phyloP scores from a whole-genome alignment of 139 green algal genomes.

The Tetraselmis striata region DNA sequence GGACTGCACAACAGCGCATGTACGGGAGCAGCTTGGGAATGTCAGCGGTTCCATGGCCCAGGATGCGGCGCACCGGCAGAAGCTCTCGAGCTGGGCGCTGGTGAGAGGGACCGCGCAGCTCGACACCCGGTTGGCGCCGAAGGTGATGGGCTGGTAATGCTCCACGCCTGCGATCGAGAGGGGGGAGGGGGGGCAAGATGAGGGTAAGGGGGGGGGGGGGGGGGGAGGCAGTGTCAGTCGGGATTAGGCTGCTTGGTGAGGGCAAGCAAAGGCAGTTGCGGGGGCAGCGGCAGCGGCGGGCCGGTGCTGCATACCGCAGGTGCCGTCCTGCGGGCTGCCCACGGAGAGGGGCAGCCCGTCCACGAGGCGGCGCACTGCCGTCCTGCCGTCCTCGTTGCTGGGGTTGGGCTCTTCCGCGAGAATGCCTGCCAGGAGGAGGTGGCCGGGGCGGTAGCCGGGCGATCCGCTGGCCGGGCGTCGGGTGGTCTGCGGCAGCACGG shows the following conservation, averaged over 20 bases:
- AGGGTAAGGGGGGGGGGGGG: too few species aligned
- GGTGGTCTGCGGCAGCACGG: background rate
- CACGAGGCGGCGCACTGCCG: background rate
- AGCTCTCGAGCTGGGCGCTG: background rate
- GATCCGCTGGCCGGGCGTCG: background rate
- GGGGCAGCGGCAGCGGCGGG: too few species aligned
- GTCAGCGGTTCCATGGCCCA: too few species aligned
- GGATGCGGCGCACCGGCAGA: too few species aligned
- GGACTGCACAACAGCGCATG: too few species aligned
- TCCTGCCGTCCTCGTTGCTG: background rate
- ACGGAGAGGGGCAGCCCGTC: background rate
- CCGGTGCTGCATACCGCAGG: background rate
- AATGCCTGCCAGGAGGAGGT: background rate
- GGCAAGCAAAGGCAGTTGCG: background rate
- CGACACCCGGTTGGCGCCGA: background rate
- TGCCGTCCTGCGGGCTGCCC: background rate
- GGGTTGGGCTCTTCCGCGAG: background rate
- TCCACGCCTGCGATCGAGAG: background rate
- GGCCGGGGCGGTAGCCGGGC: background rate
- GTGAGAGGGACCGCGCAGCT: background rate
- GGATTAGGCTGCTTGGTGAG: too few species aligned
- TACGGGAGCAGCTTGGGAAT: too few species aligned
- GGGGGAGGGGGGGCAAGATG: too few species aligned
- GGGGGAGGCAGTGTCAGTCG: too few species aligned
- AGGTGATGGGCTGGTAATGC: background rate